Evolutionary conservation across 2,329 filamentous ascomycete species (phyloP).

Genomic region (Rhexocercosporidium sp.): DNA sequence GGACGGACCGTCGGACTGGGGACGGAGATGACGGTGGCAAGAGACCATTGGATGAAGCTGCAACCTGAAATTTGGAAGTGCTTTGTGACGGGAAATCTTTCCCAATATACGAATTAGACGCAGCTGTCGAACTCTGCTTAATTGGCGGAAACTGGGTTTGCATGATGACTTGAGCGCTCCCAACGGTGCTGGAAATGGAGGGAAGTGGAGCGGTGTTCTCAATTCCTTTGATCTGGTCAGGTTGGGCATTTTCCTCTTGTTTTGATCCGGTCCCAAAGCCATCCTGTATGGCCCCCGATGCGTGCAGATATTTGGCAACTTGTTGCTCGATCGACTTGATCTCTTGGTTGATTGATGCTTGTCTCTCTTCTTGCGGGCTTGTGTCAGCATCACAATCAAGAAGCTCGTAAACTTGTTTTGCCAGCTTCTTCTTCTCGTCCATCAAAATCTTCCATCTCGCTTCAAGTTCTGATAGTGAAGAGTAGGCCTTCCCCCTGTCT

Average conservation of each 20-base stretch:
- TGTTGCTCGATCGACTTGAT: conserved; percentile 37
- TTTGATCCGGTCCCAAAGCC: conserved; percentile 35
- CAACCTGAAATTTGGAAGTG: conserved; percentile 6
- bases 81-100: neutral
- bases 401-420: conserved; percentile 28
- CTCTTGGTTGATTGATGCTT: conserved; percentile 28
- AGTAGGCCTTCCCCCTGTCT: conserved; percentile 33
- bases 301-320: conserved; percentile 32
- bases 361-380: conserved; percentile 31
- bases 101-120: neutral
- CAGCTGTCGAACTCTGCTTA: neutral
- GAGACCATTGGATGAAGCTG: neutral
- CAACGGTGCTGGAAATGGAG: conserved; percentile 31
- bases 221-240: conserved; percentile 12
- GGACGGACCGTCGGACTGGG: conserved; percentile 9
- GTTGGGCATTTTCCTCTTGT: neutral
- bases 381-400: conserved; percentile 32
- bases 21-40: conserved; percentile 19
- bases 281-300: conserved; percentile 38
- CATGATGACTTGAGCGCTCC: conserved; percentile 39
- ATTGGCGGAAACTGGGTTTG: conserved; percentile 39
- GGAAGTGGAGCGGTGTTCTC: conserved; percentile 16
- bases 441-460: conserved; percentile 22
- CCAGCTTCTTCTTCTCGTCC: conserved; percentile 33
- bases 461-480: conserved; percentile 17